Conservation (phyloP, 306 rosid genomes). For the Dalbergia oliveri region DNA sequence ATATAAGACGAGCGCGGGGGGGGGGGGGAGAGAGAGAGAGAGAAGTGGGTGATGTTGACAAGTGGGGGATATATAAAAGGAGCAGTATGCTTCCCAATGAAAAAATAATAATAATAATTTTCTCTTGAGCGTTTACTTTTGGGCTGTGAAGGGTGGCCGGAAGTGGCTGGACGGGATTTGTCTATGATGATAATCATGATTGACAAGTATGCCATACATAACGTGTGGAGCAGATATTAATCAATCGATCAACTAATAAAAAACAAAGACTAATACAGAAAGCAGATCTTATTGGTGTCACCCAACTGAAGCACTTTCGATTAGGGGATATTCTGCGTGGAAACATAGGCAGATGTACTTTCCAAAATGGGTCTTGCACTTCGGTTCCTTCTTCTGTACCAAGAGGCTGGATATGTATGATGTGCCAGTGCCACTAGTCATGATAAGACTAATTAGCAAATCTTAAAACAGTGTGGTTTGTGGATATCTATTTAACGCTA, state of each 20-base stretch:
- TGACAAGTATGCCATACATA: slow-evolving; percentile 39
- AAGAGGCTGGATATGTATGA: background rate
- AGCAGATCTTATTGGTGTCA: slow-evolving; percentile 5
- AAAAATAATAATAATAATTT: background rate
- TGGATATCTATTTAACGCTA: background rate
- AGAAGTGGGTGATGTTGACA: slow-evolving; percentile 48
- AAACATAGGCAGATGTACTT: background rate
- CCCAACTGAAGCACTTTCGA: background rate
- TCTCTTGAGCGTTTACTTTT: slow-evolving; percentile 53
- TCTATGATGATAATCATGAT: slow-evolving; percentile 42
- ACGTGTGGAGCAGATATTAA: slow-evolving; percentile 44
- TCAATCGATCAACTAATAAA: background rate
- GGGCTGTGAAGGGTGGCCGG: slow-evolving; percentile 12
- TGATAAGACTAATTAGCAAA: background rate
- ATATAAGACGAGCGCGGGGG: background rate
- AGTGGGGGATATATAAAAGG: slow-evolving; percentile 16
- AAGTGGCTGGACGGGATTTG: slow-evolving; percentile 36
- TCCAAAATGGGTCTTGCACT: slow-evolving; percentile 12
- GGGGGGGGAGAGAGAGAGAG: background rate
- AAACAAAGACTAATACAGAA: background rate
- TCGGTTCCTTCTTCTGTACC: background rate
- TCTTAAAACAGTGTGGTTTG: background rate
- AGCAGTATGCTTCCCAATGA: background rate
- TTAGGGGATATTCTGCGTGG: slow-evolving; percentile 1
- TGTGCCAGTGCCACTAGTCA: background rate